Evolutionary conservation across 306 rosid genomes (phyloP).

Genomic region (Mucuna pruriens): DNA sequence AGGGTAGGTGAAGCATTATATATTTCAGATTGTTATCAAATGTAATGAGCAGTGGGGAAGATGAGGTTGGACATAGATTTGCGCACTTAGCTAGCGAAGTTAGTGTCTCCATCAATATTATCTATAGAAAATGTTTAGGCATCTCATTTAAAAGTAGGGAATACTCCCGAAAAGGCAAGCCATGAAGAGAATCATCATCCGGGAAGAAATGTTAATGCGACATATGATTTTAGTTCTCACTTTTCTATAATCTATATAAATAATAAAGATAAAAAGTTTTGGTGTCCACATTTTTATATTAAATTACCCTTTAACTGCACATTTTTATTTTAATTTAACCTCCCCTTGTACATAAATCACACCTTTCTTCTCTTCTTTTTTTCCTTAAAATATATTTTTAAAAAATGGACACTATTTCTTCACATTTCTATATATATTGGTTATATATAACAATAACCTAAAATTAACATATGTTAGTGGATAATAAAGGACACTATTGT

Average conservation of each 20-base stretch:
- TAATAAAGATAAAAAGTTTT: neutral
- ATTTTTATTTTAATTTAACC: neutral
- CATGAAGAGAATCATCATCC: neutral
- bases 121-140: slow-evolving; percentile 22
- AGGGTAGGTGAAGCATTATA: slow-evolving; percentile 15
- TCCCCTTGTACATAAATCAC: neutral
- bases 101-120: neutral
- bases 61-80: neutral
- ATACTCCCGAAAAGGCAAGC: neutral
- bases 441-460: neutral
- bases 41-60: neutral
- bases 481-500: too few relatives aligned
- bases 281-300: neutral
- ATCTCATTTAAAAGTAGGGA: slow-evolving; percentile 12
- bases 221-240: neutral
- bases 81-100: neutral
- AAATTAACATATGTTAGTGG: too few relatives aligned
- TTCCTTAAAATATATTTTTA: neutral
- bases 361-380: neutral
- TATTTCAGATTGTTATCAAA: slow-evolving; percentile 19
- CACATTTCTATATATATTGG: neutral
- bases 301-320: neutral
- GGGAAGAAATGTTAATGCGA: neutral
- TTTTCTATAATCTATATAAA: neutral
- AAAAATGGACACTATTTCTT: neutral